Evolutionary conservation across 106 monocot species (phyloP).

Genomic region (Dendrobium catenatum): DNA sequence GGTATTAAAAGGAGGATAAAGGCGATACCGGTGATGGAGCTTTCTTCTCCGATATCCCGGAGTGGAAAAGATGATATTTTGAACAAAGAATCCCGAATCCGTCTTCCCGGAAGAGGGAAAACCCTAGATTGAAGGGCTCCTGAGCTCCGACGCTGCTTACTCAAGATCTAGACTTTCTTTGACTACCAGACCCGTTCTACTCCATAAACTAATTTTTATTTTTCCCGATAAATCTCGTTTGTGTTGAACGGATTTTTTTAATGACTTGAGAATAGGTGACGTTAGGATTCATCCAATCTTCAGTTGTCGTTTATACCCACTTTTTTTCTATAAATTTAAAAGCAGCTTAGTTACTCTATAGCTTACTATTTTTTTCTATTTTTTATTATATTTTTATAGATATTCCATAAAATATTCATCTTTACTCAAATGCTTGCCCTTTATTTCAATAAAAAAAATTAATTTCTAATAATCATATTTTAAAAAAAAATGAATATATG

Average conservation of each 20-base stretch:
- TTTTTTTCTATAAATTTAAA: not conserved
- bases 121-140: not conserved
- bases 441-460: too few species aligned
- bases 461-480: too few species aligned
- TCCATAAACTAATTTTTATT: not conserved
- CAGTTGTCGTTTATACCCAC: not conserved
- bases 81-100: not conserved
- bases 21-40: not conserved
- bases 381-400: too few species aligned
- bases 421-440: too few species aligned
- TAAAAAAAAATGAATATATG: too few species aligned
- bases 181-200: not conserved
- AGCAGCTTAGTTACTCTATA: too few species aligned
- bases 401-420: too few species aligned
- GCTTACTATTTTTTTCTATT: too few species aligned
- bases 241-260: not conserved
- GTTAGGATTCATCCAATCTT: constrained; percentile 2
- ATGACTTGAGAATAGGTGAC: not conserved
- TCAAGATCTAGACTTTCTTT: not conserved
- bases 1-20: not conserved
- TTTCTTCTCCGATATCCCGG: not conserved
- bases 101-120: not conserved
- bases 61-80: not conserved
- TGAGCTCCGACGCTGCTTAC: not conserved
- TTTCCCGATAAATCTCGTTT: constrained; percentile 2